Evolutionary conservation across 306 rosid species (phyloP), one percentile per base, ranked within the genome.

Genomic region (Erythrophleum fordii): DNA sequence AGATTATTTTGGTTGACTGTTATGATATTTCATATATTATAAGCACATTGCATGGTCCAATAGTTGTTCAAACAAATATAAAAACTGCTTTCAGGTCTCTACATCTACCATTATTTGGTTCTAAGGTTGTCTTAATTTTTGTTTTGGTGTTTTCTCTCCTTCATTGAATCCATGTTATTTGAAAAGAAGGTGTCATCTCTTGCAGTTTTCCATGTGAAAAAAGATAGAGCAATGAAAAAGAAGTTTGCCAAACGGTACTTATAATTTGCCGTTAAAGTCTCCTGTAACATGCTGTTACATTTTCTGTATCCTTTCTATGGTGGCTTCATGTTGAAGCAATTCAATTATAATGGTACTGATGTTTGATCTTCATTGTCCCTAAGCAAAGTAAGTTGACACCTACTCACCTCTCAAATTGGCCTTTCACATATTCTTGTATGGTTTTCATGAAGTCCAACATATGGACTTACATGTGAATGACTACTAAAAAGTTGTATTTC

Each of bases 81-180:
- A 23, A 73, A 59, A 42, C 62, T 49, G 39, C 41, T 31, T 0
- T 61, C 16, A 28, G 28, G 48, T 81, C 68, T 77, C 20, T 72
- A 3, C 75, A 66, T 46, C 55, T 70, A 58, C 77, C 66, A 13
- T 41, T 59, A 18, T 68, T 73, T 48, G 56, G 75, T 68, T 72
- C 68, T 42, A 8, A 44, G 66, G 62, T 11, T 55, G 62, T 56
- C 29, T 5, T 59, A 26, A 26, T 70, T 26, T 64, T 44, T 52
- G 66, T 29, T 48, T 72, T 59, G 59, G 35, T 6, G 46, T 48
- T 77, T 45, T 34, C 14, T 71, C 41, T 45, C 66, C 28, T 31
- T 34, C 35, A 25, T 25, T 37, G 55, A 18, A 52, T 64, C 39
- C 67, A 9, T 41, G 76, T 55, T 66, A 41, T 17, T 42, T 53